Percentiles rank a stretch among this genome's conserved stretches.
These are phyloP conservation scores for Micractinium conductrix DNA, from an alignment of 139 green algal species.

Conservation along the genomic window DNA sequence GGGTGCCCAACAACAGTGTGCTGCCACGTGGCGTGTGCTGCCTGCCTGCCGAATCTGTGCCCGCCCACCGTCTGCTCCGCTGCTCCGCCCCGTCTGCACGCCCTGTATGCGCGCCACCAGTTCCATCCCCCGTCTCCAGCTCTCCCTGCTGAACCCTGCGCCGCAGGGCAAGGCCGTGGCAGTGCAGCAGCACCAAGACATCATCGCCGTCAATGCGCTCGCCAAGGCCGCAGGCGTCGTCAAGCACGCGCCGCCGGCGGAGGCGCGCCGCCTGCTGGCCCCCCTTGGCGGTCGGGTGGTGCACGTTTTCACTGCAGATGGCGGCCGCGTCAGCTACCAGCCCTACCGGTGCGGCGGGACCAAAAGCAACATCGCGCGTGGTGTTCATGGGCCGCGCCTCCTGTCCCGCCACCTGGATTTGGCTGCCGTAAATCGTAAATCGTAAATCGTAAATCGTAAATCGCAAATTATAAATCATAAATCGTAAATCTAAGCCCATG, in stretches of 20 bases:
- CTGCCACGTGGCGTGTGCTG: too few species aligned
- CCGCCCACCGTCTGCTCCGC: too few species aligned
- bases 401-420: too few species aligned
- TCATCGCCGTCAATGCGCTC: slow-evolving; percentile 60
- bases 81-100: background rate
- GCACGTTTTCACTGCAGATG: slow-evolving; percentile 62
- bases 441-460: too few species aligned
- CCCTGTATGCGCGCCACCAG: background rate
- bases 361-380: too few species aligned
- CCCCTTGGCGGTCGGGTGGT: slow-evolving; percentile 53
- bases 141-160: too few species aligned
- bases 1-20: too few species aligned
- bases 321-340: slow-evolving; percentile 54
- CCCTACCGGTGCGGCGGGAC: slow-evolving; percentile 60
- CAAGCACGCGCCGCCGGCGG: slow-evolving; percentile 65
- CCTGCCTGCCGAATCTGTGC: too few species aligned
- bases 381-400: too few species aligned
- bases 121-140: background rate
- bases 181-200: slow-evolving; percentile 71
- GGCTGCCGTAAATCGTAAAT: too few species aligned
- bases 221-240: slow-evolving; percentile 57
- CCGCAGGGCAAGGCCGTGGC: slow-evolving; percentile 52
- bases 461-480: too few species aligned
- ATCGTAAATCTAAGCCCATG: too few species aligned
- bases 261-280: slow-evolving; percentile 54